Base-by-base conservation (phyloP, 1,284 basidiomycete species). In the Somion occarium region DNA sequence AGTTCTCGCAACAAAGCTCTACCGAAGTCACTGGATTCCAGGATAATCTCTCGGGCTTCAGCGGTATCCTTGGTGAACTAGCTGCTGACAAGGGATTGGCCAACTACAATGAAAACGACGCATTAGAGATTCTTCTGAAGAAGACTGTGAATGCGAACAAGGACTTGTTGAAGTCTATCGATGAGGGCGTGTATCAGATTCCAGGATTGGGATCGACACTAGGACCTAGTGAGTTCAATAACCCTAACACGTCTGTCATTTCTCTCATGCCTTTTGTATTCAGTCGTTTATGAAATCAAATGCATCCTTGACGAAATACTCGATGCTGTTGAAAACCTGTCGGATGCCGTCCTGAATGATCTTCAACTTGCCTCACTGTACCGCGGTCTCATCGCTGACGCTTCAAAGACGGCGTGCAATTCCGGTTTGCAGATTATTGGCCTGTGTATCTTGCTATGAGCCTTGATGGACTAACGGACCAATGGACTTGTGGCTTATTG, bases 111-210 rank as follows among this genome's bases (percentile, higher is more conserved):
- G 50, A 53, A 2, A 61, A 60, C 22, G 68, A 75, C 56, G 60
- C 66, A 20, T 34, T 82, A 2, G 75, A 85, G 59, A 74, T 65
- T 1, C 27, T 76, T 15, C 53, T 86, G 46, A 83, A 82, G 62
- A 60, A 74, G 19, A 39, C 73, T 2, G 60, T 82, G 60, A 75
- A 83, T 61, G 41, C 65, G 19, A 60, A 67, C 66, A 85, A 85
- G 65, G 53, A 74, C 25, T 51, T 65, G 2, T 64, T 85, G 25
- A 57, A 44, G 3, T 56, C 56, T 25, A 57, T 71, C 23, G 49
- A 59, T 44, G 52, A 26, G 0, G 45, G 78, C 5, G 64, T 76
- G 7, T 53, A 68, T 37, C 57, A 65, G 12, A 48, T 76, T 46
- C 80, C 80, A 1, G 55, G 62, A 5, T 58, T 82, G 13, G 80